Conservation (phyloP, 106 monocot genomes). For the Hemerocallis citrina region DNA sequence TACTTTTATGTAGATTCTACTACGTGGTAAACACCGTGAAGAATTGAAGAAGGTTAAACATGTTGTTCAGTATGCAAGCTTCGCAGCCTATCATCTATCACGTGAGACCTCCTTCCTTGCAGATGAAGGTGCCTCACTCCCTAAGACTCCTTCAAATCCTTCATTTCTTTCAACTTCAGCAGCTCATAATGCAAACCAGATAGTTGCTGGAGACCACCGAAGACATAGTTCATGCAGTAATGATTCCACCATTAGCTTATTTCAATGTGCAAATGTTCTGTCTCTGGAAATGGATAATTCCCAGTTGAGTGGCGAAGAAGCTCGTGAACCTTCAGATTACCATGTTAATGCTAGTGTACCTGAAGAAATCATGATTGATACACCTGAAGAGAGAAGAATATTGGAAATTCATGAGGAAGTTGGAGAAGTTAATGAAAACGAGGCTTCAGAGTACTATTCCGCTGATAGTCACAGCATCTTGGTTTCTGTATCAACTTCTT, state of each 20-base stretch:
- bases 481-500: conserved; percentile 82
- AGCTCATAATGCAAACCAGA: neutral
- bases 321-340: conserved; percentile 8
- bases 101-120: conserved; percentile 89
- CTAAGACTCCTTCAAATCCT: conserved; percentile 21
- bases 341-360: conserved; percentile 7
- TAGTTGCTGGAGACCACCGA: conserved; percentile 5
- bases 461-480: conserved; percentile 80
- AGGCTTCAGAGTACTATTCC: conserved; percentile 32
- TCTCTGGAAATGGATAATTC: conserved; percentile 1
- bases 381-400: conserved; percentile 4
- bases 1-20: conserved; percentile 47
- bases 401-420: conserved; percentile 9
- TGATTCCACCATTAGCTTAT: neutral
- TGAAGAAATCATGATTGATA: conserved; percentile 6
- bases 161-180: conserved; percentile 8
- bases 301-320: neutral
- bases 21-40: conserved; percentile 48
- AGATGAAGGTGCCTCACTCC: conserved; percentile 78
- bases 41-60: conserved; percentile 79
- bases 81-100: conserved; percentile 93
- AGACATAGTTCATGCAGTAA: conserved; percentile 8
- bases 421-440: conserved; percentile 19
- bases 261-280: conserved; percentile 5
- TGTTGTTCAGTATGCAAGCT: conserved; percentile 68